phyloP scores from a whole-genome alignment of 495 filamentous ascomycete genomes.

The Lichenothelia convexa region DNA sequence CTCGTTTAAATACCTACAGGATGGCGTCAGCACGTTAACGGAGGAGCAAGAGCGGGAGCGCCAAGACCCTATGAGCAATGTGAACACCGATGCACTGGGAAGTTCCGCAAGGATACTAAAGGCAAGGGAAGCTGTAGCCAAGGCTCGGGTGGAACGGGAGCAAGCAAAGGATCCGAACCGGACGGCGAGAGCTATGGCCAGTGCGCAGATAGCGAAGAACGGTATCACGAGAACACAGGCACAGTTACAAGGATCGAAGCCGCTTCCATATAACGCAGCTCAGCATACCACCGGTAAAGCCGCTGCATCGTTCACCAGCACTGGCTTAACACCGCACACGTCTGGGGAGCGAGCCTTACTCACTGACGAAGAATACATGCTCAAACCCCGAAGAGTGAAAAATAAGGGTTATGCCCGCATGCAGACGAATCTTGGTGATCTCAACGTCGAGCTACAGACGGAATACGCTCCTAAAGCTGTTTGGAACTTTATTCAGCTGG shows the following conservation, averaged over 20 bases:
- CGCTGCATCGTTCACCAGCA: constrained; percentile 87
- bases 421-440: constrained; percentile 59
- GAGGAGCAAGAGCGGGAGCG: constrained; percentile 43
- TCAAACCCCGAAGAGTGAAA: constrained; percentile 74
- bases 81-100: constrained; percentile 62
- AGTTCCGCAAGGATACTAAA: constrained; percentile 75
- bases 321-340: constrained; percentile 82
- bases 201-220: constrained; percentile 6
- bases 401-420: constrained; percentile 78
- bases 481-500: constrained; percentile 86
- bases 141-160: constrained; percentile 46
- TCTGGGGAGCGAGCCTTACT: constrained; percentile 66
- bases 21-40: constrained; percentile 52
- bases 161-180: constrained; percentile 11
- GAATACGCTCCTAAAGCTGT: constrained; percentile 83
- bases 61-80: constrained; percentile 34
- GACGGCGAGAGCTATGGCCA: constrained; percentile 13
- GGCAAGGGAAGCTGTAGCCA: constrained; percentile 78
- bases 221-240: constrained; percentile 9
- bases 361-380: constrained; percentile 88
- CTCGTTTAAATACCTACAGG: constrained; percentile 76
- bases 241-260: constrained; percentile 13
- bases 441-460: constrained; percentile 80
- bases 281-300: constrained; percentile 79
- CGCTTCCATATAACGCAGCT: constrained; percentile 62